Percentiles rank a stretch among this genome's conserved stretches.
These are phyloP conservation scores for Cornus suecica DNA, from an alignment of 148 eudicot species.

Conservation along the genomic window DNA sequence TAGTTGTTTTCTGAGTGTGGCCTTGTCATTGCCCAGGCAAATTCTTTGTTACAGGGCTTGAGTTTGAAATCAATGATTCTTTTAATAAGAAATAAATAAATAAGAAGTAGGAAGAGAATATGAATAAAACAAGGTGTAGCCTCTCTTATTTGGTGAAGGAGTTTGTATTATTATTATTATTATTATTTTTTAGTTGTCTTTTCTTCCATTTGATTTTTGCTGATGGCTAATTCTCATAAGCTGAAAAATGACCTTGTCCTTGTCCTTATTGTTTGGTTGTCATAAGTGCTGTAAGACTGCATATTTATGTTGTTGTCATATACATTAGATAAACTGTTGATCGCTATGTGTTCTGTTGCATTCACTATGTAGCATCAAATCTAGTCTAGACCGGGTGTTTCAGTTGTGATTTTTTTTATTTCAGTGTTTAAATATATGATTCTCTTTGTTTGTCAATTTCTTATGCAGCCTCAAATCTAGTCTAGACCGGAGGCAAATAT, in stretches of 20 bases:
- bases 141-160: too few relatives aligned
- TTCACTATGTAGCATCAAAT: neutral
- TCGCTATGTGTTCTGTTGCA: neutral
- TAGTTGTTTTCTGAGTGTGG: neutral
- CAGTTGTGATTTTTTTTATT: neutral
- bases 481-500: neutral
- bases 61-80: neutral
- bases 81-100: too few relatives aligned
- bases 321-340: neutral
- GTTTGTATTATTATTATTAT: too few relatives aligned
- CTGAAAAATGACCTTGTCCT: neutral
- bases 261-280: neutral
- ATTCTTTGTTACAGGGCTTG: neutral
- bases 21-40: neutral
- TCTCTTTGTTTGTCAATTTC: neutral
- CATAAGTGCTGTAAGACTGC: neutral
- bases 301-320: neutral
- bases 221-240: neutral
- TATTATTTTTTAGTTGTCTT: too few relatives aligned
- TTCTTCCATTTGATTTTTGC: neutral
- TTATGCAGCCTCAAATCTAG: constrained; percentile 2
- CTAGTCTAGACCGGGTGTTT: too few relatives aligned
- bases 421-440: neutral
- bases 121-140: neutral
- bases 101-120: neutral